phyloP scores from a whole-genome alignment of 257 asterid species.

The Capsicum chinense region DNA sequence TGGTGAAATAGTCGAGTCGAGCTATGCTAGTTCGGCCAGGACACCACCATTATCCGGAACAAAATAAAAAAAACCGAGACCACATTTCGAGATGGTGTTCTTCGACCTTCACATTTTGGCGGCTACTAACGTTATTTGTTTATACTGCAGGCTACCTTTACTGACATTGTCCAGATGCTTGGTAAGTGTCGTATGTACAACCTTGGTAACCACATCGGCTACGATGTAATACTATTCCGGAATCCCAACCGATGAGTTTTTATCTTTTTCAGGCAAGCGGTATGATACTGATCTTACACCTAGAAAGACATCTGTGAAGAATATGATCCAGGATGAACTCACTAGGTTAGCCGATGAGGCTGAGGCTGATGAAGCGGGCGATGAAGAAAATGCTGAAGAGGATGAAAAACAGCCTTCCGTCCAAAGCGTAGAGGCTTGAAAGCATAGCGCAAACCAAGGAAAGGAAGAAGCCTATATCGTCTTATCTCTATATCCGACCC shows the following conservation, averaged over 20 bases:
- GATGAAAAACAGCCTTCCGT: conserved; percentile 46
- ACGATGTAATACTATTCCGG: background rate
- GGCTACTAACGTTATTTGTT: conserved; percentile 13
- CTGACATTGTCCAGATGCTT: conserved; percentile 84
- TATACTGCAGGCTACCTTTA: conserved; percentile 84
- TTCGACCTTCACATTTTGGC: background rate
- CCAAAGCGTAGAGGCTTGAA: conserved; percentile 54
- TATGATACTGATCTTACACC: conserved; percentile 59
- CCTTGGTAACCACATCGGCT: background rate
- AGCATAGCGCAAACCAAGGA: background rate
- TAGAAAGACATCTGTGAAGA: conserved; percentile 62
- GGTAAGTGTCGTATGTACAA: conserved; percentile 49
- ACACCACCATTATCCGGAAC: background rate
- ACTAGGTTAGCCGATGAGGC: conserved; percentile 72
- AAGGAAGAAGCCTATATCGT: background rate
- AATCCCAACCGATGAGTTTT: background rate
- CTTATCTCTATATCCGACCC: background rate
- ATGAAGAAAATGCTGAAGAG: conserved; percentile 48
- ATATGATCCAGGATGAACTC: conserved; percentile 91
- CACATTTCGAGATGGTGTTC: background rate
- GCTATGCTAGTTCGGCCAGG: background rate
- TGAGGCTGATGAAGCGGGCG: conserved; percentile 61
- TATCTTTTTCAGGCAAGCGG: conserved; percentile 55
- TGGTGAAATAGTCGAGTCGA: background rate
- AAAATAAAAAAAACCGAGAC: background rate